Conservation (phyloP, 2,329 filamentous ascomycete genomes). For the Coniochaeta sp. region DNA sequence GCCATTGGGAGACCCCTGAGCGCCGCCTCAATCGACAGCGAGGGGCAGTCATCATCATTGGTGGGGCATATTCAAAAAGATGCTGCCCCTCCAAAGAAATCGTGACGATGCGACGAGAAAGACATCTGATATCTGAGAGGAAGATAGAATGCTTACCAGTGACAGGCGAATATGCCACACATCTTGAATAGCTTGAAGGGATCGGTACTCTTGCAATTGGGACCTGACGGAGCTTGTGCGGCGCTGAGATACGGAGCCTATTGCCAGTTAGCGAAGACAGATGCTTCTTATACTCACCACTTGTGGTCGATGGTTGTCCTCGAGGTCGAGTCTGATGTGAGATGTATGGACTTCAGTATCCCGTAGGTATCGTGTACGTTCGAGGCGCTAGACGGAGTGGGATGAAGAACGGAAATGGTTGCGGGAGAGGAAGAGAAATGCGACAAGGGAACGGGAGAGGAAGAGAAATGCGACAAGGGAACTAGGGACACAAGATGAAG, state of each 20-base stretch:
- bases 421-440: not conserved
- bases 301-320: not conserved
- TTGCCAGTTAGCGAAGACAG: constrained; percentile 12
- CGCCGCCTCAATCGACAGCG: not conserved
- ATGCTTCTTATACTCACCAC: constrained; percentile 12
- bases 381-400: not conserved
- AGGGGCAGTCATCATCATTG: not conserved
- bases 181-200: constrained; percentile 39
- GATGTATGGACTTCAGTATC: not conserved
- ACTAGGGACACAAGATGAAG: not conserved
- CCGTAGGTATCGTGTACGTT: constrained; percentile 1
- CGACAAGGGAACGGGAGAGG: not conserved
- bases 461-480: not conserved
- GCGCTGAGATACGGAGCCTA: constrained; percentile 14
- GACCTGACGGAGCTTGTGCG: constrained; percentile 5
- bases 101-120: constrained; percentile 4
- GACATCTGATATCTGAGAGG: constrained; percentile 11
- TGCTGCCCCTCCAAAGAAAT: constrained; percentile 25
- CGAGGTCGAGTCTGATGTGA: not conserved
- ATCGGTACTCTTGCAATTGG: not conserved
- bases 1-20: not conserved
- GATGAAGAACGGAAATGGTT: not conserved
- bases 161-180: constrained; percentile 97
- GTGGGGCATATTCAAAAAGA: not conserved
- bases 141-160: constrained; percentile 57